A percentile compares a stretch with the other conserved stretches of the same genome.
phyloP scores from a whole-genome alignment of 2,329 filamentous ascomycete species.

The Ceratocystis lukuohia region DNA sequence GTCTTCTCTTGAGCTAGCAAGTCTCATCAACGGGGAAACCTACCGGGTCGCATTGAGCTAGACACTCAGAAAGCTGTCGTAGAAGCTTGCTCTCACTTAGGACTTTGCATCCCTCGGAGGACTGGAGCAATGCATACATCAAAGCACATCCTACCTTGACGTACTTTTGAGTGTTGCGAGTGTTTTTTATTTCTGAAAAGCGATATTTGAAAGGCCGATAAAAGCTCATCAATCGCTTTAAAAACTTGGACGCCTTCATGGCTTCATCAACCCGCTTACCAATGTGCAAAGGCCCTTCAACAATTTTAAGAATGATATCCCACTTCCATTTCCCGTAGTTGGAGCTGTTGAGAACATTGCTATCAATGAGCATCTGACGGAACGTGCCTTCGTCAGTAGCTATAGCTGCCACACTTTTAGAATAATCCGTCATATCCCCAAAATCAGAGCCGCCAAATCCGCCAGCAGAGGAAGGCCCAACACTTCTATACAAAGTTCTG shows the following conservation, averaged over 20 bases:
- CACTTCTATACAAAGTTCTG: slow-evolving; percentile 73
- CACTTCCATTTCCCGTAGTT: slow-evolving; percentile 97
- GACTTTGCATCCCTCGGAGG: slow-evolving; percentile 69
- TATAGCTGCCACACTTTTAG: slow-evolving; percentile 24
- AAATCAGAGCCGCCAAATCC: slow-evolving; percentile 22
- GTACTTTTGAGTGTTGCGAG: slow-evolving; percentile 86
- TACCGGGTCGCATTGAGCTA: slow-evolving; percentile 87
- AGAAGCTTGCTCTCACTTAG: slow-evolving; percentile 84
- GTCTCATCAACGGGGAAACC: slow-evolving; percentile 23
- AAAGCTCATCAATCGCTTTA: slow-evolving; percentile 88
- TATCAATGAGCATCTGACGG: slow-evolving; percentile 56
- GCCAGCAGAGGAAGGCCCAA: slow-evolving; percentile 22
- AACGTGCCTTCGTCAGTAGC: slow-evolving; percentile 46
- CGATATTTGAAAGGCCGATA: slow-evolving; percentile 94
- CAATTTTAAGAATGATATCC: slow-evolving; percentile 79
- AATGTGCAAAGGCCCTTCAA: slow-evolving; percentile 83
- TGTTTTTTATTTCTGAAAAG: slow-evolving; percentile 81
- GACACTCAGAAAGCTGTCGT: slow-evolving; percentile 84
- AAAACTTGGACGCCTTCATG: slow-evolving; percentile 87
- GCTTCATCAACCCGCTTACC: slow-evolving; percentile 88
- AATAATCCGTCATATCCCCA: slow-evolving; percentile 42
- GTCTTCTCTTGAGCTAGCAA: neutral
- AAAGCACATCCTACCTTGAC: slow-evolving; percentile 79
- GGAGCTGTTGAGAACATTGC: slow-evolving; percentile 72
- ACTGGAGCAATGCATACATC: slow-evolving; percentile 75